Percentiles rank a stretch among this genome's conserved stretches.
These are phyloP conservation scores for Hansfordia pulvinata DNA, from an alignment of 2,329 filamentous ascomycete species.

Conservation along the genomic window DNA sequence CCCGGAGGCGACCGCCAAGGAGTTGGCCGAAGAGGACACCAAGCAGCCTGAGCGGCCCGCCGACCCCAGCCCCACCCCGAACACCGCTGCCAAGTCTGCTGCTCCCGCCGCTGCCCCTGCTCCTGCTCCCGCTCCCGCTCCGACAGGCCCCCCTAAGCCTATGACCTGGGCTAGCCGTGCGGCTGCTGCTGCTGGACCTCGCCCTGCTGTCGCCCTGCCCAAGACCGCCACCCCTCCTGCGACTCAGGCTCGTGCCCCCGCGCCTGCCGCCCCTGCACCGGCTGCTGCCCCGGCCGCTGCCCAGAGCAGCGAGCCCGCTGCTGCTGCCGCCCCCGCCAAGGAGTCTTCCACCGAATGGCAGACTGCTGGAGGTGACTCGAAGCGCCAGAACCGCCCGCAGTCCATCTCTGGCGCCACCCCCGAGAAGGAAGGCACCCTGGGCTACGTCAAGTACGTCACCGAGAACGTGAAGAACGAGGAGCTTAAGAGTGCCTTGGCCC, in stretches of 20 bases:
- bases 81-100: slow-evolving; percentile 33
- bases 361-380: slow-evolving; percentile 70
- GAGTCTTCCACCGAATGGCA: slow-evolving; percentile 67
- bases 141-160: slow-evolving; percentile 44
- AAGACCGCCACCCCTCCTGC: slow-evolving; percentile 42
- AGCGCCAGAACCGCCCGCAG: slow-evolving; percentile 67
- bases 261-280: slow-evolving; percentile 21
- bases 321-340: slow-evolving; percentile 30
- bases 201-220: slow-evolving; percentile 36
- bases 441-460: slow-evolving; percentile 91
- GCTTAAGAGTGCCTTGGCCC: slow-evolving; percentile 55
- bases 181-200: slow-evolving; percentile 41
- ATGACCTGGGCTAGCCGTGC: slow-evolving; percentile 64
- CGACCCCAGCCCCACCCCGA: slow-evolving; percentile 42
- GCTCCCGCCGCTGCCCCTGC: slow-evolving; percentile 28
- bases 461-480: slow-evolving; percentile 71
- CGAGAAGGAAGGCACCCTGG: slow-evolving; percentile 66
- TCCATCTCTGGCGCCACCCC: slow-evolving; percentile 41
- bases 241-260: slow-evolving; percentile 26
- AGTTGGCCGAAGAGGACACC: slow-evolving; percentile 39
- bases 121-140: slow-evolving; percentile 30
- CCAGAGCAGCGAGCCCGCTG: slow-evolving; percentile 18
- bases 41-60: slow-evolving; percentile 54
- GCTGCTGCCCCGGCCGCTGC: slow-evolving; percentile 33
- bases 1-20: slow-evolving; percentile 34